These are phyloP conservation scores for Rubroboletus satanas DNA, from an alignment of 768 basidiomycete genomes.

Conservation along the genomic window DNA sequence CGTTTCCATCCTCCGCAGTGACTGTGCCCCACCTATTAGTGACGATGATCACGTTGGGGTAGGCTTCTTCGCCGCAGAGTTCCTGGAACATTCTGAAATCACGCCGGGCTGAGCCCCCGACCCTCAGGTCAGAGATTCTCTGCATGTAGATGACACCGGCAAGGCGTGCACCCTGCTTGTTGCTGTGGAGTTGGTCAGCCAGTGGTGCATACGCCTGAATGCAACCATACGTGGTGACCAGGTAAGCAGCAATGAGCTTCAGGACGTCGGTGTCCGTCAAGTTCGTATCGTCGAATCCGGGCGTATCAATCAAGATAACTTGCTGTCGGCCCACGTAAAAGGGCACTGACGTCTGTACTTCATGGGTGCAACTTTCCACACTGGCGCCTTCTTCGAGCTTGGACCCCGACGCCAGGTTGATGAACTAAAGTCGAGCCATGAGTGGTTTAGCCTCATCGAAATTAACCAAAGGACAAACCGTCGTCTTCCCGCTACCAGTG, in stretches of 20 bases:
- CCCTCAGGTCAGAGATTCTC: conserved; percentile 46
- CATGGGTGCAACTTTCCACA: conserved; percentile 36
- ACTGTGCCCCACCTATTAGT: conserved; percentile 53
- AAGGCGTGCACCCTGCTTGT: conserved; percentile 36
- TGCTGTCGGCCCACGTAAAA: conserved; percentile 30
- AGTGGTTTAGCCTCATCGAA: neutral
- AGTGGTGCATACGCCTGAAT: neutral
- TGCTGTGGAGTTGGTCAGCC: conserved; percentile 23
- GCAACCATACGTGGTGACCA: conserved; percentile 29
- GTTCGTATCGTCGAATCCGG: conserved; percentile 57
- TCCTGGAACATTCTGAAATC: conserved; percentile 51
- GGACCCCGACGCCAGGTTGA: conserved; percentile 35
- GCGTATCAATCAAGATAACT: conserved; percentile 57
- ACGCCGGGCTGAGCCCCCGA: conserved; percentile 45
- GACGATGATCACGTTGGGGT: conserved; percentile 47
- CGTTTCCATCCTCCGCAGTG: conserved; percentile 32
- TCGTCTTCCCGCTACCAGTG: conserved; percentile 35
- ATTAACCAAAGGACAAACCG: conserved; percentile 19
- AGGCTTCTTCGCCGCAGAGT: conserved; percentile 50
- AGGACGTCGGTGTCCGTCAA: conserved; percentile 49
- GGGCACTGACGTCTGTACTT: conserved; percentile 29
- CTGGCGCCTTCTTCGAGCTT: conserved; percentile 29
- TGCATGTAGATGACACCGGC: conserved; percentile 53
- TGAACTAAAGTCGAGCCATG: conserved; percentile 28
- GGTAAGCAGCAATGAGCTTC: conserved; percentile 44